Percentiles rank a stretch among this genome's conserved stretches.
These are phyloP conservation scores for Alisma plantagoaquatica DNA, from an alignment of 106 monocot species.

Conservation along the genomic window DNA sequence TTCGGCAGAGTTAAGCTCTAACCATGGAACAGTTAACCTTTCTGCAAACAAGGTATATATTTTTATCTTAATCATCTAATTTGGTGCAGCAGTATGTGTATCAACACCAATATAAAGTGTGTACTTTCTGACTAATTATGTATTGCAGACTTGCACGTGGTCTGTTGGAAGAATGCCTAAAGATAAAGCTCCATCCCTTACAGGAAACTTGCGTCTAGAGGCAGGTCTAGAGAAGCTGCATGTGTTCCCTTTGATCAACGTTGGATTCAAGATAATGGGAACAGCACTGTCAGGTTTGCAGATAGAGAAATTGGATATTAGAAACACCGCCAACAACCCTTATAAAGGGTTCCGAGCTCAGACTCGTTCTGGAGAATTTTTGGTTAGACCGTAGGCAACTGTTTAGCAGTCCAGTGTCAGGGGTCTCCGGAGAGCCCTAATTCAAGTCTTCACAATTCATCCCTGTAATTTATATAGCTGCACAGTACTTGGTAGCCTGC, in stretches of 20 bases:
- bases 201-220: constrained; percentile 58
- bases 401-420: too few species aligned
- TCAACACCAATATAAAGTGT: too few species aligned
- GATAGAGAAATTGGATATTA: constrained; percentile 70
- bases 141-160: constrained; percentile 75
- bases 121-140: too few species aligned
- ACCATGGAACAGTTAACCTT: constrained; percentile 74
- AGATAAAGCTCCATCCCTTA: constrained; percentile 66
- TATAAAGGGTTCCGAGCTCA: constrained; percentile 90
- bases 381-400: constrained; percentile 77
- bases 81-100: too few species aligned
- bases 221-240: constrained; percentile 50
- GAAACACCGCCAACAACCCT: constrained; percentile 39
- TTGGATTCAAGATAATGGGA: constrained; percentile 88
- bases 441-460: too few species aligned
- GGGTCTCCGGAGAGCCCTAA: too few species aligned
- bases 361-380: constrained; percentile 74
- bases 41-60: constrained; percentile 70
- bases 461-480: too few species aligned
- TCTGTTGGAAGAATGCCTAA: constrained; percentile 79
- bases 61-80: background rate
- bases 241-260: constrained; percentile 45
- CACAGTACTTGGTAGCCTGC: too few species aligned
- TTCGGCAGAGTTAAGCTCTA: constrained; percentile 57
- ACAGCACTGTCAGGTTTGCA: constrained; percentile 73